Percentiles rank a stretch among this genome's conserved stretches.
Conservation (phyloP, 1,284 basidiomycete genomes). For the Retiboletus flavoniger region DNA sequence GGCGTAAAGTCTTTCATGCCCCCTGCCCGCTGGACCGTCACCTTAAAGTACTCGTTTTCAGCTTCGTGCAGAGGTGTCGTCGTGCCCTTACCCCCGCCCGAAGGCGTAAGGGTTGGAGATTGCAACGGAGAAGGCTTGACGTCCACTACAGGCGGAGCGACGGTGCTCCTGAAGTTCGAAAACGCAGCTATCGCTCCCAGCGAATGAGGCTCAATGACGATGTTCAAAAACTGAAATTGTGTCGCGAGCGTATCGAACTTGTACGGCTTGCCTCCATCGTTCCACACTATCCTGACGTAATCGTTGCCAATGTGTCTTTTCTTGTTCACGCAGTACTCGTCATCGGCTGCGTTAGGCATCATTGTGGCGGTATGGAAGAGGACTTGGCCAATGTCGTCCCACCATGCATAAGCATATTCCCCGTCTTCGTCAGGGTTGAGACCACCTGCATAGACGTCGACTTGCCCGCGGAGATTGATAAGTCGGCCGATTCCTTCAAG, state of each 20-base stretch:
- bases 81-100: conserved; percentile 8
- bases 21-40: conserved; percentile 79
- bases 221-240: conserved; percentile 97
- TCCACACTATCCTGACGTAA: conserved; percentile 95
- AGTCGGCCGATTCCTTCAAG: conserved; percentile 86
- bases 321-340: conserved; percentile 77
- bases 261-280: conserved; percentile 88
- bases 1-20: conserved; percentile 93
- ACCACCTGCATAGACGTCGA: conserved; percentile 93
- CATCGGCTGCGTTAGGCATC: conserved; percentile 82
- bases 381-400: conserved; percentile 96
- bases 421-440: conserved; percentile 87
- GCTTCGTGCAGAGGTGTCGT: conserved; percentile 41
- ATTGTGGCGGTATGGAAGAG: conserved; percentile 96
- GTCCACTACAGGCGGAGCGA: conserved; percentile 9
- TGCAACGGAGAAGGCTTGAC: conserved; percentile 22
- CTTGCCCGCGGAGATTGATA: conserved; percentile 87
- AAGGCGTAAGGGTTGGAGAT: conserved; percentile 19
- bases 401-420: conserved; percentile 98
- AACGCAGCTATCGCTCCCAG: conserved; percentile 78
- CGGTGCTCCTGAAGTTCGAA: conserved; percentile 47
- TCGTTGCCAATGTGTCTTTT: conserved; percentile 95
- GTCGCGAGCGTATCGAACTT: conserved; percentile 89
- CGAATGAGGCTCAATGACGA: conserved; percentile 94
- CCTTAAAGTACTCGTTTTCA: conserved; percentile 90